Conservation (phyloP, 139 green algal genomes). For the Closterium sp. region DNA sequence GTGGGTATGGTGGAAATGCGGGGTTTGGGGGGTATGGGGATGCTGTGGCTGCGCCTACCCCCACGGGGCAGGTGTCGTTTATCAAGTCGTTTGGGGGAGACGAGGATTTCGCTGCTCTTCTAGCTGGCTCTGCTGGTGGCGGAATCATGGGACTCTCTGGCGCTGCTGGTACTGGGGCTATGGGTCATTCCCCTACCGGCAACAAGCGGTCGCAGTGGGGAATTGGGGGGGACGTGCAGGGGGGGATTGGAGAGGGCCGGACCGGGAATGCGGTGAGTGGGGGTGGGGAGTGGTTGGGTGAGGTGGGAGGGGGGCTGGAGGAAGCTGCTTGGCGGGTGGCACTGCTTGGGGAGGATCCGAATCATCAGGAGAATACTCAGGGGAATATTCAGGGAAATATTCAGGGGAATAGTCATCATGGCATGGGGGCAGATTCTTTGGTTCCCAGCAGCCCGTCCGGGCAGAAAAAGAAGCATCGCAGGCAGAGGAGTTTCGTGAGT, state of each 20-base stretch:
- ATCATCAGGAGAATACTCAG: background rate
- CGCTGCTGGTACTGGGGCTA: too few species aligned
- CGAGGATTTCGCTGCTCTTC: background rate
- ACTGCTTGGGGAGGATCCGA: background rate
- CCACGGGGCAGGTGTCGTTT: background rate
- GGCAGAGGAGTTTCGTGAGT: background rate
- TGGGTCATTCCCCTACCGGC: too few species aligned
- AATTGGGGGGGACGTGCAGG: background rate
- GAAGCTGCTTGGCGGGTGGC: background rate
- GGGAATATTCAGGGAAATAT: background rate
- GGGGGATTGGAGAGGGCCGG: background rate
- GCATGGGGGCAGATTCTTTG: background rate
- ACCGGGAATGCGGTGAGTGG: background rate
- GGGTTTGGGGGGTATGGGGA: background rate
- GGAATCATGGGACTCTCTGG: too few species aligned
- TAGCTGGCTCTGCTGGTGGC: background rate
- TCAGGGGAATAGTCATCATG: background rate
- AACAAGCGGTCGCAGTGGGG: too few species aligned
- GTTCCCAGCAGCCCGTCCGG: background rate
- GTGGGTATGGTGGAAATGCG: background rate
- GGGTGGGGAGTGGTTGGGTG: background rate
- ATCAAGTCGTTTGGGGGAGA: background rate
- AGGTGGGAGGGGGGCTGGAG: background rate
- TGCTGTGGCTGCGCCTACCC: background rate
- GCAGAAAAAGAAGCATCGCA: background rate